These are phyloP conservation scores for Lyophyllum decastes DNA, from an alignment of 768 basidiomycete genomes.

Conservation along the genomic window DNA sequence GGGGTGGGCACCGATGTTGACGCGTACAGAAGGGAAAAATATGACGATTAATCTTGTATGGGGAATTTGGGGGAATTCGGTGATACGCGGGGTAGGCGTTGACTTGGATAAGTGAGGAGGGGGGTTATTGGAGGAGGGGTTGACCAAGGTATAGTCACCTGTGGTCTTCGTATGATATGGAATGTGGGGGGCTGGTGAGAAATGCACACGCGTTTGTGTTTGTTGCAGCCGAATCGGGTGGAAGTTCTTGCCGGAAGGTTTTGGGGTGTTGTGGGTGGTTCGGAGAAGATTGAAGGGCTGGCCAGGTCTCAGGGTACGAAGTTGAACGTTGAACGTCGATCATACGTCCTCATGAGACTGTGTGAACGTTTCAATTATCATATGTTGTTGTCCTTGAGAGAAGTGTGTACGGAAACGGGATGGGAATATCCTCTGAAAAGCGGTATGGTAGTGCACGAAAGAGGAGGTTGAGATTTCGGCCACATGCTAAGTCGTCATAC, in stretches of 20 bases:
- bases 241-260: constrained; percentile 44
- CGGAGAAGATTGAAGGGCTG: constrained; percentile 36
- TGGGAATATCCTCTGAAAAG: too few species aligned
- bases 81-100: constrained; percentile 7
- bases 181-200: not conserved
- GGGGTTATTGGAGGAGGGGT: constrained; percentile 19
- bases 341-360: constrained; percentile 30
- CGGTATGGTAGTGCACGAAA: too few species aligned
- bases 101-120: constrained; percentile 12
- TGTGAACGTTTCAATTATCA: not conserved
- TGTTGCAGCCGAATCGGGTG: constrained; percentile 35
- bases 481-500: too few species aligned
- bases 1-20: too few species aligned
- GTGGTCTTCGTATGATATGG: not conserved
- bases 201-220: not conserved
- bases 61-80: constrained; percentile 5
- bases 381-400: too few species aligned
- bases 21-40: constrained; percentile 16
- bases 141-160: constrained; percentile 22
- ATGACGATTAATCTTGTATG: not conserved
- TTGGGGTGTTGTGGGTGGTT: constrained; percentile 33
- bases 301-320: too few species aligned
- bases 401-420: too few species aligned
- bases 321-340: too few species aligned
- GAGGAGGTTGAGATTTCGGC: too few species aligned